phyloP scores from a whole-genome alignment of 164 flowering plant species.

The Brasenia schreberi region DNA sequence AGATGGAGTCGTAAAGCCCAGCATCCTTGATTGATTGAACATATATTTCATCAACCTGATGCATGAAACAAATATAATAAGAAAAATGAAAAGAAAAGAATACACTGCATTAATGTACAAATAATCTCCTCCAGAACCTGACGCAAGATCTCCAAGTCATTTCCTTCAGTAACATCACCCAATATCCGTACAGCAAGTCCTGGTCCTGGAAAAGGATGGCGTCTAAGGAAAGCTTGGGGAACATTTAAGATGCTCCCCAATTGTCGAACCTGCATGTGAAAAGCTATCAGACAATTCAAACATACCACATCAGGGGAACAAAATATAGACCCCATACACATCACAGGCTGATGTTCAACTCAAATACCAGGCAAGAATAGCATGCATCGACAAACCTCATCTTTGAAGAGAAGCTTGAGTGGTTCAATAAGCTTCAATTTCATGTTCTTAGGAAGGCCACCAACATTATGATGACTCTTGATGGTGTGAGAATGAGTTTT shows the following conservation, averaged over 20 bases:
- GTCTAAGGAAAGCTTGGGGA: slow-evolving; percentile 71
- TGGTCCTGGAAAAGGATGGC: slow-evolving; percentile 99
- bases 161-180: slow-evolving; percentile 87
- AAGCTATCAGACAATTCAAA: slow-evolving; percentile 1
- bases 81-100: neutral
- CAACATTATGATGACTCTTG: slow-evolving; percentile 99
- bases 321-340: neutral
- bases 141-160: slow-evolving; percentile 74
- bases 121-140: slow-evolving; percentile 31
- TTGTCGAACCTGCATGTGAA: slow-evolving; percentile 56
- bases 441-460: slow-evolving; percentile 99
- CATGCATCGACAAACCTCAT: slow-evolving; percentile 51
- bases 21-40: slow-evolving; percentile 90
- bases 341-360: too few relatives aligned
- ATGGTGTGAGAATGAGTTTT: slow-evolving; percentile 91
- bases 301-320: slow-evolving; percentile 1
- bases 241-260: slow-evolving; percentile 76
- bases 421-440: slow-evolving; percentile 96
- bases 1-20: slow-evolving; percentile 81
- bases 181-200: slow-evolving; percentile 94
- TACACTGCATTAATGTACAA: neutral
- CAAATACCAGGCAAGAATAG: neutral
- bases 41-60: slow-evolving; percentile 94
- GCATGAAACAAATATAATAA: neutral
- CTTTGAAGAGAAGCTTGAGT: slow-evolving; percentile 90